A percentile compares a stretch with the other conserved stretches of the same genome.
phyloP scores from a whole-genome alignment of 1,139 yeast genomes.

The Zygoascus hellenicus region DNA sequence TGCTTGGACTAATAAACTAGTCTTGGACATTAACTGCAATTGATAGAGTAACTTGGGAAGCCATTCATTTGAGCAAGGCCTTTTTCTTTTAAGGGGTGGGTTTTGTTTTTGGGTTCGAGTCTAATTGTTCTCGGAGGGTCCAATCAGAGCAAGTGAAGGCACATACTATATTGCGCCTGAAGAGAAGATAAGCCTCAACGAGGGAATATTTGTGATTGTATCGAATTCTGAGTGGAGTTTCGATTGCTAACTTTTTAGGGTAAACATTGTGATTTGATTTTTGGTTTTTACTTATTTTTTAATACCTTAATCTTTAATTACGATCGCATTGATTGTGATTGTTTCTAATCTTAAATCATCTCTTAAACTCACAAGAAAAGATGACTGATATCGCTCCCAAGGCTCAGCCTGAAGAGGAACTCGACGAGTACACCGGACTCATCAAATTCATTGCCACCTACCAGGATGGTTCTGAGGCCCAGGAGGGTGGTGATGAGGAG shows the following conservation, averaged over 20 bases:
- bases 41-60: too few relatives aligned
- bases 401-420: slow-evolving; percentile 14
- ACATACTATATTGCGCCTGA: neutral
- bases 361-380: neutral
- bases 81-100: too few relatives aligned
- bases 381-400: slow-evolving; percentile 13
- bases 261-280: slow-evolving; percentile 8
- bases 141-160: too few relatives aligned
- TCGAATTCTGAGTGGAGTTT: too few relatives aligned
- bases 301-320: slow-evolving; percentile 9
- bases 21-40: too few relatives aligned
- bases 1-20: too few relatives aligned
- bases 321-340: neutral
- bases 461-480: slow-evolving; percentile 27
- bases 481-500: slow-evolving; percentile 25
- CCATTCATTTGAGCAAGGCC: too few relatives aligned
- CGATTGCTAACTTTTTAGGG: neutral
- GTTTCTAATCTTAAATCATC: neutral
- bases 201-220: neutral
- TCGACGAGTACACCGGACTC: slow-evolving; percentile 35
- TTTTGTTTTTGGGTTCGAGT: neutral
- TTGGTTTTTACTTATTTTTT: slow-evolving; percentile 4
- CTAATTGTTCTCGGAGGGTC: too few relatives aligned
- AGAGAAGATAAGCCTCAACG: neutral
- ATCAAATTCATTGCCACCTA: slow-evolving; percentile 34